Percentiles rank a stretch among this genome's conserved stretches.
These are phyloP conservation scores for Peronosclerospora sorghi DNA, from an alignment of 352 stramenopile genomes.

Conservation along the genomic window DNA sequence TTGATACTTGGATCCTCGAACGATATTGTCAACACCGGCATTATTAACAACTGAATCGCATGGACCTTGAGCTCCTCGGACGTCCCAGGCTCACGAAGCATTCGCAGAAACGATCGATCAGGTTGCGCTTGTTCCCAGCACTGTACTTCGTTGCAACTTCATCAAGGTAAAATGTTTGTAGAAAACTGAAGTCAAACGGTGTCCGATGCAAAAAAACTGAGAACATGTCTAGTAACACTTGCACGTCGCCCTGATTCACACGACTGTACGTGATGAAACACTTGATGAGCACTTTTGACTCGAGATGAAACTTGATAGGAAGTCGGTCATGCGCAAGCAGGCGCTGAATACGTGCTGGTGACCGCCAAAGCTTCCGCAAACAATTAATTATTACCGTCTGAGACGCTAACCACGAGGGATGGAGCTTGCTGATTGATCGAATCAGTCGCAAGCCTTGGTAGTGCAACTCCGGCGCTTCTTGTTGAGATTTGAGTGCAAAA, in stretches of 20 bases:
- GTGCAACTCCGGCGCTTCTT: slow-evolving; percentile 89
- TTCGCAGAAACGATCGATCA: slow-evolving; percentile 84
- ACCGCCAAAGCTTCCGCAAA: slow-evolving; percentile 92
- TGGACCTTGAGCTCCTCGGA: slow-evolving; percentile 89
- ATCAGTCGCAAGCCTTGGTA: slow-evolving; percentile 91
- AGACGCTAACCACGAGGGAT: slow-evolving; percentile 86
- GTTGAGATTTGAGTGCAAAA: slow-evolving; percentile 69
- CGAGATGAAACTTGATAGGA: slow-evolving; percentile 88
- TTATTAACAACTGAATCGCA: slow-evolving; percentile 88
- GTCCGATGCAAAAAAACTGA: slow-evolving; percentile 88
- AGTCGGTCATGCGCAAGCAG: no score
- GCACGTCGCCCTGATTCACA: slow-evolving; percentile 87
- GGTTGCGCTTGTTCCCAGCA: slow-evolving; percentile 57
- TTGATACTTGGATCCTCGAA: slow-evolving; percentile 72
- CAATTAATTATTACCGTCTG: slow-evolving; percentile 86
- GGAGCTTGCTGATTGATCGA: slow-evolving; percentile 81
- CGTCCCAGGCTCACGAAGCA: slow-evolving; percentile 58
- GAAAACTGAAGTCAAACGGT: slow-evolving; percentile 91
- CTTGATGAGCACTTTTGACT: slow-evolving; percentile 91
- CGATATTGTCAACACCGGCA: slow-evolving; percentile 84
- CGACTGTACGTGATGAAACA: slow-evolving; percentile 92
- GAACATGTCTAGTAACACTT: slow-evolving; percentile 94
- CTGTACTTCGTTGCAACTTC: slow-evolving; percentile 67
- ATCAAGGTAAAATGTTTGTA: slow-evolving; percentile 83
- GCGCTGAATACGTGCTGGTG: slow-evolving; percentile 63